Conservation (phyloP, 1,284 basidiomycete species). For the Meira nashicola region DNA sequence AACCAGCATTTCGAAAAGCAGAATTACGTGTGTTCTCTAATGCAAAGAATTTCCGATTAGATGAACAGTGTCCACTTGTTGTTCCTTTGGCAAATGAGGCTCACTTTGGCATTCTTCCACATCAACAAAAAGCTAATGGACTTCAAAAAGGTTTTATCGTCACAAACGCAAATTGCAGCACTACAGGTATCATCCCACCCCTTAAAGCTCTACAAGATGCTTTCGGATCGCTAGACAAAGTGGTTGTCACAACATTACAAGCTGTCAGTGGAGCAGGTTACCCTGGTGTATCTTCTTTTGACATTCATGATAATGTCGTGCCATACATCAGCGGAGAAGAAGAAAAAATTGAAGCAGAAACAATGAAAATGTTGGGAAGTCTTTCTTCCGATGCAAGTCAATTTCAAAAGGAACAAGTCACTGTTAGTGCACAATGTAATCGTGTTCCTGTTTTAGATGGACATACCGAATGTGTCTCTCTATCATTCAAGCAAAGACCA, state of each 20-base stretch:
- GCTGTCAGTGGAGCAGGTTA: slow-evolving; percentile 96
- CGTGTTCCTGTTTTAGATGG: slow-evolving; percentile 90
- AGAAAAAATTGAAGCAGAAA: slow-evolving; percentile 97
- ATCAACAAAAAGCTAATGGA: slow-evolving; percentile 67
- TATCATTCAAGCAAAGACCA: slow-evolving; percentile 74
- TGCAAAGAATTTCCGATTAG: slow-evolving; percentile 91
- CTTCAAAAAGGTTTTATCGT: slow-evolving; percentile 84
- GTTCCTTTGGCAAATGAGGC: slow-evolving; percentile 91
- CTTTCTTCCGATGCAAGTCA: slow-evolving; percentile 14
- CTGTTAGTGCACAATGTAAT: slow-evolving; percentile 84
- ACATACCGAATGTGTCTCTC: slow-evolving; percentile 79
- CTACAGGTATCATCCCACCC: slow-evolving; percentile 87
- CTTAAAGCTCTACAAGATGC: slow-evolving; percentile 83
- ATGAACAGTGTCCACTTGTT: slow-evolving; percentile 90
- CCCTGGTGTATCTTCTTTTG: slow-evolving; percentile 83
- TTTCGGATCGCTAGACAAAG: slow-evolving; percentile 86
- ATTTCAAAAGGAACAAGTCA: slow-evolving; percentile 77
- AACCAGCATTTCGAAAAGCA: slow-evolving; percentile 77
- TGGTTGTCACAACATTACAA: slow-evolving; percentile 92
- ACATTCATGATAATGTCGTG: slow-evolving; percentile 94
- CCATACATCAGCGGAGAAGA: slow-evolving; percentile 85
- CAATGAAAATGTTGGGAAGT: slow-evolving; percentile 84
- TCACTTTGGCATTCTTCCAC: slow-evolving; percentile 77
- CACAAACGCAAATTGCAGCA: slow-evolving; percentile 97
- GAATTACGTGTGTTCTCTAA: slow-evolving; percentile 94